A percentile compares a stretch with the other conserved stretches of the same genome.
These are phyloP conservation scores for Prunella vulgaris DNA, from an alignment of 257 asterid genomes.

Conservation along the genomic window DNA sequence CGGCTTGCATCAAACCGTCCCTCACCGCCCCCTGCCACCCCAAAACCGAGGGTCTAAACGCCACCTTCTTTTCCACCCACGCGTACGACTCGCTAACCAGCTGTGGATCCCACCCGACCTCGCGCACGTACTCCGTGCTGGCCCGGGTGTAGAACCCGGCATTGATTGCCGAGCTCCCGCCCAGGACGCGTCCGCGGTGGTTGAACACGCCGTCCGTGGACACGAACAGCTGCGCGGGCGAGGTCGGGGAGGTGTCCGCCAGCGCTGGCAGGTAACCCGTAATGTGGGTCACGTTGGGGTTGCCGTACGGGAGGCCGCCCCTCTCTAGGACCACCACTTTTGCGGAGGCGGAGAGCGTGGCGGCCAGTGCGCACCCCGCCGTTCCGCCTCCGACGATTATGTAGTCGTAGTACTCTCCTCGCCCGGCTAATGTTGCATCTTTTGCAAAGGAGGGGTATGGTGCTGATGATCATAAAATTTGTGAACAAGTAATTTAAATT, in stretches of 20 bases:
- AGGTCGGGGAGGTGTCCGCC: conserved; percentile 48
- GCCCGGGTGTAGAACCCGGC: conserved; percentile 87
- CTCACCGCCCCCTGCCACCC: conserved; percentile 80
- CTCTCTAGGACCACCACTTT: conserved; percentile 62
- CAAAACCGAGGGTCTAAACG: conserved; percentile 38
- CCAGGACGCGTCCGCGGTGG: conserved; percentile 73
- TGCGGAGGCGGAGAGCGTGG: conserved; percentile 61
- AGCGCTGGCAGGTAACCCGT: conserved; percentile 35
- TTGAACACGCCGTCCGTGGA: conserved; percentile 88
- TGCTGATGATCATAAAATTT: conserved; percentile 32
- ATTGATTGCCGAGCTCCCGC: conserved; percentile 78
- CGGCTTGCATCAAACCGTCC: conserved; percentile 58
- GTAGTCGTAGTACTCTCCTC: conserved; percentile 46
- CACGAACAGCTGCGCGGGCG: conserved; percentile 65
- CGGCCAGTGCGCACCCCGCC: conserved; percentile 76
- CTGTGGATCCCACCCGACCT: conserved; percentile 55
- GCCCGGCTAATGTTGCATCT: conserved; percentile 54
- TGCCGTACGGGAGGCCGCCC: conserved; percentile 68
- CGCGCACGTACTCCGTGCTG: conserved; percentile 27
- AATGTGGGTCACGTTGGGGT: conserved; percentile 54
- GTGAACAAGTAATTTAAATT: background rate
- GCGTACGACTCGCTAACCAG: conserved; percentile 53
- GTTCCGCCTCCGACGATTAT: conserved; percentile 90
- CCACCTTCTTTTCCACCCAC: conserved; percentile 85
- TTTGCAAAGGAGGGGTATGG: conserved; percentile 52